Base-by-base conservation (phyloP, 106 monocot genomes). In the Hemerocallis citrina region DNA sequence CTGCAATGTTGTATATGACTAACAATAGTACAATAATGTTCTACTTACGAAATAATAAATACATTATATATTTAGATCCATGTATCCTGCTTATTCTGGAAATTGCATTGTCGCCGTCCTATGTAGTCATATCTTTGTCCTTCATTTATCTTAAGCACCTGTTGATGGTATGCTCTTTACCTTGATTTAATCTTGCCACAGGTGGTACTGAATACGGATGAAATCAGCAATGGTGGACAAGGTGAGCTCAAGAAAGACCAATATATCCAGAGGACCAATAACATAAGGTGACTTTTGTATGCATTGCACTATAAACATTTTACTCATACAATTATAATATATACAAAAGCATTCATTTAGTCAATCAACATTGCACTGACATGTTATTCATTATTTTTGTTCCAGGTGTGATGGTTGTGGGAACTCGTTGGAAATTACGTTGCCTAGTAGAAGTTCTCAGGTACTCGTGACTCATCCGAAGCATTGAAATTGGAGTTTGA, bases 131-230 rank as follows among this genome's bases (percentile, higher is more conserved):
- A 23, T 48, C 42, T 48, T 23, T 48, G 48, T 48, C 7, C 5
- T 20, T 7, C 48, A 48, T n/a, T n/a, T n/a, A n/a, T n/a, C n/a
- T n/a, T n/a, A 50, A 24, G 23, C 6, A 25, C 5, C 15, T 0
- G 20, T 4, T 15, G 31, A 32, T 5, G 32, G 29, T 54, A n/a
- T n/a, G n/a, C n/a, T n/a, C 15, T 16, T 52, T 52, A 54, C 32
- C 14, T 54, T 59, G 39, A 23, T 16, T 50, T 36, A 38, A 30
- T 49, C 21, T 35, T 32, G 37, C 2, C 19, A 52, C 75, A 93
- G 93, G 29, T 93, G 43, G 79, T 89, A 63, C 49, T 93, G 16
- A 93, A 93, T 51, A 82, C 79, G 36, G 93, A 93, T 68, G 93
- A 93, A 66, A 34, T 60, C 30, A 69, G 41, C 14, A 89, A 80